Evolutionary conservation across 257 asterid species (phyloP), one percentile per base, ranked within the genome.

Genomic region (Solanum etuberosum): DNA sequence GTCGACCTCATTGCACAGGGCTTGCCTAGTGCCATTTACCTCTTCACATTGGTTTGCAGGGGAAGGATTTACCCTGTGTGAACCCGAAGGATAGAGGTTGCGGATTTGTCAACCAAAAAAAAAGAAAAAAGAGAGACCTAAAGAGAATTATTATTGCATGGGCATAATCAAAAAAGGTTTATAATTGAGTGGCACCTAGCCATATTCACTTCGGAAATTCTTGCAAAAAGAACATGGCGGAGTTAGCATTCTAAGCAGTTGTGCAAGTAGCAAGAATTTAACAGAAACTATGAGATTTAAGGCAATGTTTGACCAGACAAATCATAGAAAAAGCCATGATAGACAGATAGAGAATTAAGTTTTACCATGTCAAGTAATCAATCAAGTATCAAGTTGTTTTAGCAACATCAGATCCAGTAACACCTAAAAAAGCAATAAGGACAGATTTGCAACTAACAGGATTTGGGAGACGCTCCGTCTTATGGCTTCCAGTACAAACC

Each of bases 401-500:
- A 54, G 67, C 27, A 43, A 15, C 31, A 38, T 78, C 48, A 86
- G 25, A 72, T 14, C 13, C 70, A 34, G 27, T 21, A 54, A 77
- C 51, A 54, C 11, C 38, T 34, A 65, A 80, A 54, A 46, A 48
- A 20, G 20, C 11, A 11, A 20, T 38, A 20, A 83, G 86, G 78
- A 54, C 43, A 23, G 59, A 86, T 86, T 87, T 31, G 83, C 54
- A 86, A 89, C 92, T 83, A 70, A 95, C 98, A 40, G 99, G 98
- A 87, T 95, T 92, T 2, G 95, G 91, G 86, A 94, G 86, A 57
- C 86, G 70, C 54, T 90, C 90, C 9, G 94, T 89, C 87, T 88
- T 90, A 86, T 91, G 93, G 86, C 91, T 91, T 72, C 89, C 92
- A n/a, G 93, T 92, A 93, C 92, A 92, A 37, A 93, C 87, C 98